Evolutionary conservation across 805 yeast species (phyloP), one percentile per base, ranked within the genome.

Genomic region (Teunomyces funiuensis): DNA sequence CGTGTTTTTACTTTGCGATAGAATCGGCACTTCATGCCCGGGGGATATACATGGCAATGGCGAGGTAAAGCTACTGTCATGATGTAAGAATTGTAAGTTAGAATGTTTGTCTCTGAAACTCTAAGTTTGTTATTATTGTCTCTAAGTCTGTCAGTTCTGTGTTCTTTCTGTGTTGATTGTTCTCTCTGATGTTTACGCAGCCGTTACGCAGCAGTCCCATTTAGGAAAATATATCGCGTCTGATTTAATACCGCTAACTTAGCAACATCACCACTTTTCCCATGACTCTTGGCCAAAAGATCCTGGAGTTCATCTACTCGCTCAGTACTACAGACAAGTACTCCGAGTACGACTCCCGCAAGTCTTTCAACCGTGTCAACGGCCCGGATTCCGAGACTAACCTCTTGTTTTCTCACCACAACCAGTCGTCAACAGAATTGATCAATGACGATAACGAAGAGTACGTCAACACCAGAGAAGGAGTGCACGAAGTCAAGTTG

Each of bases 401-500:
- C 26, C 51, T 63, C 16, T 48, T 69, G 25, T 57, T 51, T 30
- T 53, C 60, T 19, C 63, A 63, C 38, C 63, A 57, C 37, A 53
- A 57, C 40, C 52, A 47, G 23, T 57, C 57, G 13, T 44, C 63
- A n/a, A 42, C 54, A 4, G 49, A 62, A 27, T 44, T 41, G 13
- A 45, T 39, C 37, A 16, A 41, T 19, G 51, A 41, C 16, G 74
- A 49, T 45, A 67, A 58, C 45, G 73, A 58, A 42, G 75, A 49
- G 52, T 53, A 58, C 14, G 56, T 55, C 10, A 60, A 58, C 25
- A 40, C 18, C 54, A 64, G 59, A 13, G 85, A 80, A 33, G 95
- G 95, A 36, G 83, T 85, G 18, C 81, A 91, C 40, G 88, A 90
- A 47, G 71, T 77, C 2, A 71, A 83, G 27, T 76, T 82, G 16